A percentile compares a stretch with the other conserved stretches of the same genome.
Evolutionary conservation across 371 early-diverging fungal species (phyloP).

Genomic region (Lichtheimia ramosa): DNA sequence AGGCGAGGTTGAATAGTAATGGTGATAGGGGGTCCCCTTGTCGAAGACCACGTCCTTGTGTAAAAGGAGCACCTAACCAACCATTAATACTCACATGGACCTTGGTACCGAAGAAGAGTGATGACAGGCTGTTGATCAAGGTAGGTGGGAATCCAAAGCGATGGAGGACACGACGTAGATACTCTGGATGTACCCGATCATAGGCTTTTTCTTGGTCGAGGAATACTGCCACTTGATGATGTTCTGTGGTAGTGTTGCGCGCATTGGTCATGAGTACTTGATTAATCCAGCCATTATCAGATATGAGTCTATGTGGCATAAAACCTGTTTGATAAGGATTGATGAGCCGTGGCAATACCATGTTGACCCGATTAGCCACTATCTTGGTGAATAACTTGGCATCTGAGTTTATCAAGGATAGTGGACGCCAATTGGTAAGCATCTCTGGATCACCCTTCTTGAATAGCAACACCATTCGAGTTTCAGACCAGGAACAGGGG

Average conservation of each 20-base stretch:
- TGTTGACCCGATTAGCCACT: slow-evolving; percentile 4
- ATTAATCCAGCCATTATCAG: slow-evolving; percentile 15
- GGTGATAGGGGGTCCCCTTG: slow-evolving; percentile 27
- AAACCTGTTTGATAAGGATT: slow-evolving; percentile 23
- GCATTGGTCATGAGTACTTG: slow-evolving; percentile 1
- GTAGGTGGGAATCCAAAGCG: neutral
- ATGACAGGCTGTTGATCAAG: neutral
- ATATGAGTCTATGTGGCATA: slow-evolving; percentile 9
- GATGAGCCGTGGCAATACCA: neutral
- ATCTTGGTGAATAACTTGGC: slow-evolving; percentile 14
- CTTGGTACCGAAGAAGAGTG: slow-evolving; percentile 9
- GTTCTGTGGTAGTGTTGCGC: neutral
- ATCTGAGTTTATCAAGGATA: slow-evolving; percentile 17
- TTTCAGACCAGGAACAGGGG: neutral
- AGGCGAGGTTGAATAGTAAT: slow-evolving; percentile 24
- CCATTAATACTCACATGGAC: slow-evolving; percentile 18
- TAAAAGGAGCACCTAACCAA: neutral
- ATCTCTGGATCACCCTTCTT: slow-evolving; percentile 28
- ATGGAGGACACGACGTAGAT: neutral
- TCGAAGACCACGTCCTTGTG: slow-evolving; percentile 14
- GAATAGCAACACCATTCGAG: slow-evolving; percentile 20
- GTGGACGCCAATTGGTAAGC: slow-evolving; percentile 24
- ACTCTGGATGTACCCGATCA: slow-evolving; percentile 1
- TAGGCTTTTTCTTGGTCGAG: slow-evolving; percentile 6
- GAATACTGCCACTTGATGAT: neutral